phyloP scores from a whole-genome alignment of 1,284 basidiomycete genomes.

The Paramarasmius palmivorus region DNA sequence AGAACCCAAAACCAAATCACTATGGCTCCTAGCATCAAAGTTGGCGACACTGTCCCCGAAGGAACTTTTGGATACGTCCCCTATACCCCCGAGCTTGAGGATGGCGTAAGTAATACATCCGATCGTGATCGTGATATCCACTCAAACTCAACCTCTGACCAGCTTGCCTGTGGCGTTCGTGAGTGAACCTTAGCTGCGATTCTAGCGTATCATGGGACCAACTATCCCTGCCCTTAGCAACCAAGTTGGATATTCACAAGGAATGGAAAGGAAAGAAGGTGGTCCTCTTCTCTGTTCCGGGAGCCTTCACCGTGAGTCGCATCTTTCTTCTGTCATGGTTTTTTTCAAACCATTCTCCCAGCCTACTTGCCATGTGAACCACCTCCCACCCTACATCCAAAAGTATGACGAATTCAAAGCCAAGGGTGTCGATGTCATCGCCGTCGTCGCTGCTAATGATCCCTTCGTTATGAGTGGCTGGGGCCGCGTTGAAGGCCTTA shows the following conservation, averaged over 20 bases:
- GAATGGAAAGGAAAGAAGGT: constrained; percentile 86
- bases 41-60: constrained; percentile 67
- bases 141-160: constrained; percentile 10
- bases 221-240: constrained; percentile 37
- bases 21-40: constrained; percentile 33
- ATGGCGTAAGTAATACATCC: constrained; percentile 42
- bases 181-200: constrained; percentile 29
- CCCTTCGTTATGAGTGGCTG: constrained; percentile 81
- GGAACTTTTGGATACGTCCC: constrained; percentile 66
- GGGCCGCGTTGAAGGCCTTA: constrained; percentile 65
- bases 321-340: neutral
- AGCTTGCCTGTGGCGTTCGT: constrained; percentile 66
- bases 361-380: constrained; percentile 75
- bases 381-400: constrained; percentile 70
- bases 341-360: constrained; percentile 25
- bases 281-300: constrained; percentile 76
- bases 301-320: constrained; percentile 71
- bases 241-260: constrained; percentile 50
- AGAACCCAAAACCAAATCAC: neutral
- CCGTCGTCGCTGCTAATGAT: constrained; percentile 73
- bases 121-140: constrained; percentile 16
- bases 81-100: constrained; percentile 65
- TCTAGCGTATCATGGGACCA: neutral
- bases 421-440: constrained; percentile 74
- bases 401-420: constrained; percentile 69